Evolutionary conservation across 805 yeast genomes (phyloP), one percentile per base, ranked within the genome.

Genomic region (Cyberlindnera nakhonratchasimensis): DNA sequence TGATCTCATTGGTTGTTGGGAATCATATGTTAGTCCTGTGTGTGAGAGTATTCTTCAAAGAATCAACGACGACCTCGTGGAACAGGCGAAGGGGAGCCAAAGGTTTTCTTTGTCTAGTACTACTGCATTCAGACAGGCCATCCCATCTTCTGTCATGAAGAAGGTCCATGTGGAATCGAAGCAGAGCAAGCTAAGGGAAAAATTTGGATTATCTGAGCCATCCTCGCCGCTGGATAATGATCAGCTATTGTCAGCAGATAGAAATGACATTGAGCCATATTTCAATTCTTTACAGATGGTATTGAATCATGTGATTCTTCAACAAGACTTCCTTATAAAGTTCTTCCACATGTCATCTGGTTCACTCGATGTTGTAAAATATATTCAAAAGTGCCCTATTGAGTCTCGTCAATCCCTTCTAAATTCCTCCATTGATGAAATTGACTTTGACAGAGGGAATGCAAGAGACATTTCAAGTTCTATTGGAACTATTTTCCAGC

Each of bases 401-500:
- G 51, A 52, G 4, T 54, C 55, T 17, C 62, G 78, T 39, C 46
- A 55, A 12, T 43, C 42, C 3, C 39, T 62, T 6, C 52, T 73
- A 39, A 63, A 64, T 16, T 55, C 58, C 4, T 39, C 46, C 8
- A 62, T 59, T 47, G 65, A 55, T 51, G 71, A 55, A 11, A 62
- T 71, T 50, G 74, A 70, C 40, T 64, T 74, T 13, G 75, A 74
- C 46, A 63, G 76, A 47, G 61, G 63, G 12, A 70, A 70, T 43
- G 74, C 83, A 4, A 69, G 66, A 37, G 77, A 70, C 9, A 57
- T 78, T 33, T 62, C 69, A 12, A 61, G 67, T 17, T 62, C 70
- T 24, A 69, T 82, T 60, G 67, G 69, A 11, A 57, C 61, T 7
- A 62, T 80, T 1, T 79, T 81, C 53, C 66, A 63, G 29, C 58